phyloP scores from a whole-genome alignment of 352 stramenopile species.

The Pythium dissimile region DNA sequence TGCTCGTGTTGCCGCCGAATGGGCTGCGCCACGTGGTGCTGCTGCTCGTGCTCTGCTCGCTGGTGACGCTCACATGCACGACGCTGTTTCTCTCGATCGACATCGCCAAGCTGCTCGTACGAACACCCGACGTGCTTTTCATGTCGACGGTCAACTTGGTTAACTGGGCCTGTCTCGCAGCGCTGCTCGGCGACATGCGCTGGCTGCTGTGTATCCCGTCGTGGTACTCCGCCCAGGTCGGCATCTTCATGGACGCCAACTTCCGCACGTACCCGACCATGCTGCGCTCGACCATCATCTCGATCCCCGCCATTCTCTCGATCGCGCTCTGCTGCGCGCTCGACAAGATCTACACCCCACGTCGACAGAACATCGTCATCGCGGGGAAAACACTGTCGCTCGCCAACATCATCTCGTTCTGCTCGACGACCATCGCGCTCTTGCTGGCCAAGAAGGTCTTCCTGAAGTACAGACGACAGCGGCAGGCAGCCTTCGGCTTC shows the following conservation, averaged over 20 bases:
- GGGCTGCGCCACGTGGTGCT: background rate
- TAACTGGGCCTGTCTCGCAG: constrained; percentile 24
- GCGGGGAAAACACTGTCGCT: constrained; percentile 13
- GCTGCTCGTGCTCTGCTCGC: background rate
- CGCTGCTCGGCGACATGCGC: constrained; percentile 25
- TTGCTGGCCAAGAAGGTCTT: constrained; percentile 27
- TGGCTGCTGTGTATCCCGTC: constrained; percentile 20
- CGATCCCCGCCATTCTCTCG: constrained; percentile 24
- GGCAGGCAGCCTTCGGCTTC: background rate
- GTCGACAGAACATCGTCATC: background rate
- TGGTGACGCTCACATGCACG: background rate
- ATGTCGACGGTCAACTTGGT: constrained; percentile 26
- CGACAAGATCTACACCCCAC: constrained; percentile 14
- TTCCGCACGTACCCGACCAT: constrained; percentile 24
- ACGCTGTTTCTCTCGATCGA: constrained; percentile 27
- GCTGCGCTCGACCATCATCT: constrained; percentile 22
- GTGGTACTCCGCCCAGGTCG: constrained; percentile 20
- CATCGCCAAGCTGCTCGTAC: constrained; percentile 14
- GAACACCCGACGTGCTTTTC: constrained; percentile 31
- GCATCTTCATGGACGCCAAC: constrained; percentile 31
- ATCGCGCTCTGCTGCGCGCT: constrained; percentile 23
- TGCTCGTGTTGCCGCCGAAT: background rate
- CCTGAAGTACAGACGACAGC: constrained; percentile 7
- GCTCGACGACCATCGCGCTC: constrained; percentile 22
- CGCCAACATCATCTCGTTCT: constrained; percentile 24